Evolutionary conservation across 371 early-diverging fungal genomes (phyloP), one percentile per base, ranked within the genome.

Genomic region (Mortierella sp.): DNA sequence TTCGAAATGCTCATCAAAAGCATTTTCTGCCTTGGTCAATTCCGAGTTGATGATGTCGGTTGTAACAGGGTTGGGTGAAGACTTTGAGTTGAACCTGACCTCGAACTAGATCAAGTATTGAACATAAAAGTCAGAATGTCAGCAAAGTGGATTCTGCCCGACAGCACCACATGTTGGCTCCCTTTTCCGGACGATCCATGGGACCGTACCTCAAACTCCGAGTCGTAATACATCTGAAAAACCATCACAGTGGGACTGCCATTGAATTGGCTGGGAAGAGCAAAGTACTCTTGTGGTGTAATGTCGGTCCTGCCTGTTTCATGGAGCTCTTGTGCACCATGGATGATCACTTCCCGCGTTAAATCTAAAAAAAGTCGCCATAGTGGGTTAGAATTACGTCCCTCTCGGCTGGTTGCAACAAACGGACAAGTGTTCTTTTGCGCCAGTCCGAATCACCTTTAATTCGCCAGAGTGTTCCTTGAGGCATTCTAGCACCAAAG

Each of bases 1-100:
- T 68, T 95, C 94, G 69, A 98, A 98, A 19, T 91, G 82, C 16
- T 76, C 34, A 54, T 94, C 90, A 68, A 95, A 96, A 16, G 54
- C 79, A 23, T 71, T 67, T 21, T 58, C 64, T 9, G 65, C 66
- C 24, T 79, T 61, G 41, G 72, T 65, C 12, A 70, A 43, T 54
- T 60, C 38, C 64, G 57, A 1, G 53, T 38, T 62, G 67, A 83
- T 64, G 16, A 39, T 26, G n/a, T 46, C 21, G 28, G 63, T 56
- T 3, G 80, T 67, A 14, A 76, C 58, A 24, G 58, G 45, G 12
- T 61, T 61, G 3, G 71, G 69, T 5, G 83, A 78, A 10, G 80
- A 82, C 47, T 70, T 60, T 2, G 88, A 89, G 34, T 74, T 81
- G 68, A 85, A 89, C 21, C 82, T 54, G 21, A 89, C 80, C 64